Conservation (phyloP, 2,329 filamentous ascomycete species). For the Xylariaceae sp. region DNA sequence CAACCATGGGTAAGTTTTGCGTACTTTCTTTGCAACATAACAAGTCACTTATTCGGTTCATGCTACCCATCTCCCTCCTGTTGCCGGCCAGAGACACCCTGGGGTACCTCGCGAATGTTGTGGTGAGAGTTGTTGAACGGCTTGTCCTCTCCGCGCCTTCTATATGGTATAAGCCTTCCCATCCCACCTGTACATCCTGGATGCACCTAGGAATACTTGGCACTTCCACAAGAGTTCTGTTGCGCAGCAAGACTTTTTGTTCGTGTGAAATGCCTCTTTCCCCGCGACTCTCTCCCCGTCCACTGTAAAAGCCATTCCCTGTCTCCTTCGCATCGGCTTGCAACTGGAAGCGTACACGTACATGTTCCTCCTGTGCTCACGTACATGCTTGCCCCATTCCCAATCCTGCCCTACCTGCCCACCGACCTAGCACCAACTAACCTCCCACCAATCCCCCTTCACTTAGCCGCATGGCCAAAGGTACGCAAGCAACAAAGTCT, state of each 20-base stretch:
- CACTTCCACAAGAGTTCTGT: too few relatives aligned
- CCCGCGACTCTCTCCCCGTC: conserved; percentile 14
- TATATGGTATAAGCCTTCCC: too few relatives aligned
- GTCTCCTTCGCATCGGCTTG: conserved; percentile 9
- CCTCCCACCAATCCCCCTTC: conserved; percentile 29
- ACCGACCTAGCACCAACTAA: conserved; percentile 21
- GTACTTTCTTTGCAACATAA: conserved; percentile 7
- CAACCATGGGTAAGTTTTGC: conserved; percentile 30
- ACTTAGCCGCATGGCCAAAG: conserved; percentile 26
- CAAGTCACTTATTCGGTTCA: conserved; percentile 8
- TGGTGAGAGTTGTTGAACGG: neutral
- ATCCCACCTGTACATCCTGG: too few relatives aligned
- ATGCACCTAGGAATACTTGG: too few relatives aligned
- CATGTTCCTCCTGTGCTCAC: conserved; percentile 23
- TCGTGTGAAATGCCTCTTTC: conserved; percentile 18
- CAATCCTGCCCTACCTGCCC: conserved; percentile 24
- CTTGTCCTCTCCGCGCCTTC: too few relatives aligned
- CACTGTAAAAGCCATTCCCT: conserved; percentile 1
- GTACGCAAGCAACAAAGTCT: conserved; percentile 33
- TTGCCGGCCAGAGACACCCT: neutral
- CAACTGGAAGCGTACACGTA: conserved; percentile 24
- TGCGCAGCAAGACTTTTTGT: neutral
- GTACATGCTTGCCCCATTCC: conserved; percentile 16
- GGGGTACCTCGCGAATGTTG: conserved; percentile 1
- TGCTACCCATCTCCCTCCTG: neutral